Percentiles rank a stretch among this genome's conserved stretches.
Conservation (phyloP, 2,329 filamentous ascomycete species). For the Chrysoporthe puriensis region DNA sequence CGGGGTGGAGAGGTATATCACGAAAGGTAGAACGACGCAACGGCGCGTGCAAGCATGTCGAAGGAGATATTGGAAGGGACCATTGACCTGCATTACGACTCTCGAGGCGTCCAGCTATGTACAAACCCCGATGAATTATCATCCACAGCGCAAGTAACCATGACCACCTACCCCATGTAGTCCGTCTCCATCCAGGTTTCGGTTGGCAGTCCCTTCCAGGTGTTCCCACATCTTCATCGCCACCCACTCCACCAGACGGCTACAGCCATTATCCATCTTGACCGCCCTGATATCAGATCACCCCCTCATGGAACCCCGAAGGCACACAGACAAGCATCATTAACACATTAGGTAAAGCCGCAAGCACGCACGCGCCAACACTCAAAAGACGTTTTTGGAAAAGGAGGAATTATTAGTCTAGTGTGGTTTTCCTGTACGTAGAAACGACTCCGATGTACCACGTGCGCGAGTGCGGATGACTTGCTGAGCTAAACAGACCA, state of each 20-base stretch:
- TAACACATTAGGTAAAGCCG: conserved; percentile 22
- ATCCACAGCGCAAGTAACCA: neutral
- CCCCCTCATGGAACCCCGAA: neutral
- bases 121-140: neutral
- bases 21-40: no score
- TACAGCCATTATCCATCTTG: conserved; percentile 17
- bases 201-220: conserved; percentile 14
- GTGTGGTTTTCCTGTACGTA: conserved; percentile 44
- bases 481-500: conserved; percentile 29
- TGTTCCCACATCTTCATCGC: neutral
- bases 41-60: neutral
- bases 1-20: conserved; percentile 16
- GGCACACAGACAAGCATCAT: conserved; percentile 10
- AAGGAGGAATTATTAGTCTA: conserved; percentile 50
- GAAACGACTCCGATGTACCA: conserved; percentile 30
- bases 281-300: neutral
- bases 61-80: conserved; percentile 3
- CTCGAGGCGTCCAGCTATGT: conserved; percentile 11
- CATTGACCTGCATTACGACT: conserved; percentile 20
- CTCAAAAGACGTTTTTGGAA: conserved; percentile 21
- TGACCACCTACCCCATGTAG: neutral
- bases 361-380: neutral
- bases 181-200: neutral
- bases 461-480: conserved; percentile 28
- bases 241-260: neutral